Evolutionary conservation across 1,284 basidiomycete species (phyloP), one percentile per base, ranked within the genome.

Genomic region (Pholiota adiposa): DNA sequence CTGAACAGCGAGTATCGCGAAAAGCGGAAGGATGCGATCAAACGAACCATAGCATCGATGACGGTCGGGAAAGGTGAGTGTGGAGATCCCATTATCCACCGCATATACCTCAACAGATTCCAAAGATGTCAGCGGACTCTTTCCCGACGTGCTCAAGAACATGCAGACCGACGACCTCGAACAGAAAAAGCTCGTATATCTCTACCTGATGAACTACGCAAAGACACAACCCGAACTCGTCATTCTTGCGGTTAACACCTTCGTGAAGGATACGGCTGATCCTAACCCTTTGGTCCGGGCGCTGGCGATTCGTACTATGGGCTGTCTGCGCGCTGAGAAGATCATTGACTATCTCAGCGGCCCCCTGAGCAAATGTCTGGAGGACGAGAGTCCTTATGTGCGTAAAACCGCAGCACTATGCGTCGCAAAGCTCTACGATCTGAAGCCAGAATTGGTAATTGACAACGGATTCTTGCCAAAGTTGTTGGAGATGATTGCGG

Each of bases 151-250:
- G 23, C 89, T 99, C 72, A 98, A 98, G 85, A 98, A 98, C 77
- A 98, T 98, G 94, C 92, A 95, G 73, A 94, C 94, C 21, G 94
- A 96, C 41, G 93, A 96, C 72, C 84, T 97, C 54, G 95, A 96
- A 72, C 94, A 96, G 75, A 97, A 96, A 83, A 96, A 97, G 76
- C 90, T 99, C 48, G 97, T 98, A 23, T 99, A 99, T 72, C 87
- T 98, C 48, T 99, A 98, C 75, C 88, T 98, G 60, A 98, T 98
- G 90, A 97, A 98, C 80, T 98, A 98, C 70, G 96, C 96, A 53
- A 97, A 97, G 74, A 96, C 97, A 0, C 97, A 99, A 73, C 97
- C 97, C 0, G 97, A 99, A 74, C 83, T 88, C 68, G 97, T 98
- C 75, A 98, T 99, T 72, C 86, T 99, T 50, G 97, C 97, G 14